Evolutionary conservation across 129 eudicot genomes (phyloP), one percentile per base, ranked within the genome.

Genomic region (Pittosporum tobira): DNA sequence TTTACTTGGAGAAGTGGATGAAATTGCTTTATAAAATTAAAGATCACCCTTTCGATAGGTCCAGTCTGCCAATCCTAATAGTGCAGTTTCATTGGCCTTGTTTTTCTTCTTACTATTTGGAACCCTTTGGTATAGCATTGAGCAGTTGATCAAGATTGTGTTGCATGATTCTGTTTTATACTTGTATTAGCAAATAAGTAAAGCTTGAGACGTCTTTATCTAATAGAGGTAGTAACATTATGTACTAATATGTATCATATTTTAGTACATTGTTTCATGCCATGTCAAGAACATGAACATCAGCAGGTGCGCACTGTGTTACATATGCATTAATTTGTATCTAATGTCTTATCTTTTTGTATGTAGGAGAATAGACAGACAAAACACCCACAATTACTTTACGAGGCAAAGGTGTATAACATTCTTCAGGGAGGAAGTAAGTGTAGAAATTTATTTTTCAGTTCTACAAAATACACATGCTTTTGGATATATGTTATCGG

Each of bases 321-420:
- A 34, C 6, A 23, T n/a, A 22, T 2, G n/a, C 20, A 51, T 51
- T 53, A 19, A 47, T 24, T 43, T 19, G 15, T 22, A 64, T 34
- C 13, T 22, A 5, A 23, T 68, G 9, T 48, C 51, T 67, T 43
- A 9, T 34, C 20, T 65, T 59, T 31, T 62, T 37, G 15, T 59
- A 56, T 48, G 38, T 30, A 81, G 84, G 84, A 81, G 60, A 77
- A 67, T 46, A 61, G 62, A 46, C 62, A 73, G 61, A 81, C 84
- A 1, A 77, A 74, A 43, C 88, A 81, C 36, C 81, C 81, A 3
- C 88, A 77, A 36, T 58, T 81, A 67, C 78, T 77, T 48, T 77
- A 81, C 38, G 88, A 81, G 67, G 77, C 88, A 60, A 81, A 81
- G 61, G 65, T 81, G 45, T 81, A 81, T 47, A 73, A 50, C 37